Conservation (phyloP, 1,284 basidiomycete genomes). For the Puccinia polysora region DNA sequence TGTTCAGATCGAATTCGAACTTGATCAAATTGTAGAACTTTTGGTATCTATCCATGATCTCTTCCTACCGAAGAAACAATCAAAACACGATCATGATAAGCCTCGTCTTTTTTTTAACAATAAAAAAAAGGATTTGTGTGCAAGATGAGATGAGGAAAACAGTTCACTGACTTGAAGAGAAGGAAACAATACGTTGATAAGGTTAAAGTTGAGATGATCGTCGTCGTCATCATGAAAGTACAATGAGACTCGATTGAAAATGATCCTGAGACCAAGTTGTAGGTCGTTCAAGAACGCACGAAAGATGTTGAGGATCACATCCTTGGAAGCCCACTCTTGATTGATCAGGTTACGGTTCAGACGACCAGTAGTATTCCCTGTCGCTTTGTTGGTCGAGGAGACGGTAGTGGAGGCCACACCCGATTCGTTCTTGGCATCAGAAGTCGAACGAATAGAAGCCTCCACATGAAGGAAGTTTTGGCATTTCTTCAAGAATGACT, state of each 20-base stretch:
- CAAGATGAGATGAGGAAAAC: neutral
- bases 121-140: neutral
- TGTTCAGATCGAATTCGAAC: constrained; percentile 15
- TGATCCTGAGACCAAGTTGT: neutral
- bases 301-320: neutral
- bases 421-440: neutral
- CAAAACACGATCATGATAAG: neutral
- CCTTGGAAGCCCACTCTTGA: constrained; percentile 34
- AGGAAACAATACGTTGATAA: constrained; percentile 33
- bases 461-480: constrained; percentile 5
- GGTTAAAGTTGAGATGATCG: constrained; percentile 15
- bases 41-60: constrained; percentile 11
- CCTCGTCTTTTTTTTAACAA: neutral
- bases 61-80: constrained; percentile 14
- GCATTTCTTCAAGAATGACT: constrained; percentile 11
- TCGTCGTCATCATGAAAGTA: constrained; percentile 34
- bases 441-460: neutral
- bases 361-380: neutral
- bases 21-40: constrained; percentile 29
- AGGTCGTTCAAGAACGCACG: constrained; percentile 1
- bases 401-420: no score
- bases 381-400: no score
- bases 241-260: constrained; percentile 30
- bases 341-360: constrained; percentile 16
- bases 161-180: constrained; percentile 19